Evolutionary conservation across 768 basidiomycete species (phyloP).

Genomic region (Mycena olivaceomarginata): DNA sequence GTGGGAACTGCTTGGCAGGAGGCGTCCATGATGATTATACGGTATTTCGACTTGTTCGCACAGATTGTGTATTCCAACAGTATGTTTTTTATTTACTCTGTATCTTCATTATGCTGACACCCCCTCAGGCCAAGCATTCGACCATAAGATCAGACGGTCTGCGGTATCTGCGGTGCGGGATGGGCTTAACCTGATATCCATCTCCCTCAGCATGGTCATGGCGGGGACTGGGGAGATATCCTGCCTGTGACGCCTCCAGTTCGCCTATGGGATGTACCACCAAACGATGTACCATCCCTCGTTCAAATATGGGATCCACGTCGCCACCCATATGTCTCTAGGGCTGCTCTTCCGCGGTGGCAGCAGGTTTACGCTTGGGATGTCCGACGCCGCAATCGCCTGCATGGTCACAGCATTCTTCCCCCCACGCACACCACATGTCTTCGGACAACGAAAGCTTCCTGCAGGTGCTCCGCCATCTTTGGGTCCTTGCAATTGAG

Average conservation of each 20-base stretch:
- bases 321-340: constrained; percentile 92
- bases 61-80: constrained; percentile 81
- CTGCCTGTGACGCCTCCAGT: constrained; percentile 89
- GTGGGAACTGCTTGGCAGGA: constrained; percentile 95
- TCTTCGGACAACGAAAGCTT: constrained; percentile 94
- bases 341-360: constrained; percentile 96
- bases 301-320: constrained; percentile 92
- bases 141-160: constrained; percentile 92
- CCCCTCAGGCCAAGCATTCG: constrained; percentile 83
- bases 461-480: constrained; percentile 93
- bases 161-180: constrained; percentile 92
- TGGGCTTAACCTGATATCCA: constrained; percentile 90
- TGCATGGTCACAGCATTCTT: constrained; percentile 94
- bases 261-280: constrained; percentile 92
- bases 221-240: constrained; percentile 97
- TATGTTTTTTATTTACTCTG: constrained; percentile 56
- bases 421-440: constrained; percentile 86
- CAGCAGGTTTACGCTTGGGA: constrained; percentile 94
- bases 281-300: constrained; percentile 75
- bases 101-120: constrained; percentile 25
- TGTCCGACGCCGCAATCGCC: constrained; percentile 93
- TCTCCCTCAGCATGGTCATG: constrained; percentile 95
- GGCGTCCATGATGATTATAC: constrained; percentile 89
- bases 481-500: constrained; percentile 98
- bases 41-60: constrained; percentile 88